phyloP scores from a whole-genome alignment of 139 green algal genomes.

The Gonium pectorale region DNA sequence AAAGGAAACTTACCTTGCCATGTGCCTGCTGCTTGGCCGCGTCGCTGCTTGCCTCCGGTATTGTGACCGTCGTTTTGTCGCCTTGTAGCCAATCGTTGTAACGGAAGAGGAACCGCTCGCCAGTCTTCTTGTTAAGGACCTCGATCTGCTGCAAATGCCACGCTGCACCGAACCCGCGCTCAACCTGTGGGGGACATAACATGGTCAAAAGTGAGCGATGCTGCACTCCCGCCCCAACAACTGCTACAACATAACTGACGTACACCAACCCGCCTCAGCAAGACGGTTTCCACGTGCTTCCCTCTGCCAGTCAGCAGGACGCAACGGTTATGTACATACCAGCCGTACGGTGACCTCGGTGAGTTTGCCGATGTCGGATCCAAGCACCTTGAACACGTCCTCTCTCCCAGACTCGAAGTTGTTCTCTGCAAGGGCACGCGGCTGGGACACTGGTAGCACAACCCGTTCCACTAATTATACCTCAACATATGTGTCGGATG shows the following conservation, averaged over 20 bases:
- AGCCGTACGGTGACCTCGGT: conserved; percentile 59
- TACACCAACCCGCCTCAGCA: no score
- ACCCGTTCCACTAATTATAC: no score
- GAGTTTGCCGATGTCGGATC: conserved; percentile 52
- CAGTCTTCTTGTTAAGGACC: conserved; percentile 58
- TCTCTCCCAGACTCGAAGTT: conserved; percentile 29
- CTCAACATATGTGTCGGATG: no score
- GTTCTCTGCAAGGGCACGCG: conserved; percentile 31
- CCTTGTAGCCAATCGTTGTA: conserved; percentile 58
- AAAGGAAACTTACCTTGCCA: conserved; percentile 31
- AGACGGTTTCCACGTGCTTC: no score
- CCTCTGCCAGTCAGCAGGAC: no score
- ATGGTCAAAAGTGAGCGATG: no score
- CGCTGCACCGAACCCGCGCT: conserved; percentile 42
- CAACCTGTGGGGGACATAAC: no score
- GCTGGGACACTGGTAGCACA: no score
- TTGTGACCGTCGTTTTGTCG: conserved; percentile 48
- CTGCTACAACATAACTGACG: no score
- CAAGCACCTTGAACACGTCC: conserved; percentile 56
- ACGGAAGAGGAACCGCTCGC: conserved; percentile 31
- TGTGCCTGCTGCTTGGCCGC: conserved; percentile 39
- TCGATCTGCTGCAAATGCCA: conserved; percentile 57
- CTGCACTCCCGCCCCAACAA: no score
- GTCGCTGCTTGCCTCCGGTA: conserved; percentile 41
- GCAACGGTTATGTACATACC: conserved; percentile 31